A percentile compares a stretch with the other conserved stretches of the same genome.
Conservation (phyloP, 257 asterid species). For the Fraxinus cuspidata region DNA sequence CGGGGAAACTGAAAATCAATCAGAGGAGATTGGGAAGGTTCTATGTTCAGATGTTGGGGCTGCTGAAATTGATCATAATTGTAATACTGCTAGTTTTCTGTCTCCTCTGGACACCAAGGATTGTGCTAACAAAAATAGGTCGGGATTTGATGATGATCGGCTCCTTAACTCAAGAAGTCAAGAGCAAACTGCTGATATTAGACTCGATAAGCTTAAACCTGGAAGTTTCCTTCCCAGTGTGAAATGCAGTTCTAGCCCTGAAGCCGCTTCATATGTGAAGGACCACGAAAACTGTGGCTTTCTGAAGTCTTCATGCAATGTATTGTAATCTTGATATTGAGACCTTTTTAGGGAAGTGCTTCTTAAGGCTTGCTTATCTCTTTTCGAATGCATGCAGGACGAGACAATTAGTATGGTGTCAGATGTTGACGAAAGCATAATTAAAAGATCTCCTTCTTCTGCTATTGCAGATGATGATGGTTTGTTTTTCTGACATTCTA, state of each 20-base stretch:
- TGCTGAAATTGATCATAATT: slow-evolving; percentile 24
- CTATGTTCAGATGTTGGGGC: slow-evolving; percentile 25
- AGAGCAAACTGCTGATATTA: slow-evolving; percentile 29
- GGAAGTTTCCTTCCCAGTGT: slow-evolving; percentile 19
- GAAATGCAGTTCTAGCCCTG: slow-evolving; percentile 31
- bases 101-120: slow-evolving; percentile 29
- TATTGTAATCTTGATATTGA: slow-evolving; percentile 26
- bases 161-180: slow-evolving; percentile 17
- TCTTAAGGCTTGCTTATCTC: slow-evolving; percentile 24
- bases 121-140: slow-evolving; percentile 23
- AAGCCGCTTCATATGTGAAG: slow-evolving; percentile 30
- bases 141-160: slow-evolving; percentile 21
- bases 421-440: slow-evolving; percentile 43
- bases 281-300: slow-evolving; percentile 29
- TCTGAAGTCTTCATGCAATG: slow-evolving; percentile 34
- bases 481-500: slow-evolving; percentile 27
- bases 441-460: slow-evolving; percentile 43
- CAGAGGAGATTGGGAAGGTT: slow-evolving; percentile 33
- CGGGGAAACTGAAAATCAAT: slow-evolving; percentile 23
- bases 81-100: slow-evolving; percentile 31
- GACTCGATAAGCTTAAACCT: slow-evolving; percentile 27
- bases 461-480: slow-evolving; percentile 42
- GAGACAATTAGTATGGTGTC: slow-evolving; percentile 39
- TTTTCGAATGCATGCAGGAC: slow-evolving; percentile 48
- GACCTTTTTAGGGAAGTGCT: slow-evolving; percentile 19